These are phyloP conservation scores for Ambrosiella xylebori DNA, from an alignment of 2,329 filamentous ascomycete genomes.

Conservation along the genomic window DNA sequence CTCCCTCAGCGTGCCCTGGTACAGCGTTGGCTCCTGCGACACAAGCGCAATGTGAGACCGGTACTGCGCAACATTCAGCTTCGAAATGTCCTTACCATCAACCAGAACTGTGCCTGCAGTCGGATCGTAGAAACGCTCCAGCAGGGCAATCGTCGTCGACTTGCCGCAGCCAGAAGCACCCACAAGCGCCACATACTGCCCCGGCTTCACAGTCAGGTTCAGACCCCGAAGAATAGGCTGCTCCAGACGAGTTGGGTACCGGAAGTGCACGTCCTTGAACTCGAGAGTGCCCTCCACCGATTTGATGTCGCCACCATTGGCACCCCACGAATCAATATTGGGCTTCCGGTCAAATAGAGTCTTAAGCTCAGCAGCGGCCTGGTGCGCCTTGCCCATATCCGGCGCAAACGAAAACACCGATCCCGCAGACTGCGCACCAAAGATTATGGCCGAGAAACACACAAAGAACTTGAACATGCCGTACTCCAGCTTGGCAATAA, in stretches of 20 bases:
- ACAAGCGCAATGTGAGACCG: constrained; percentile 72
- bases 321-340: constrained; percentile 64
- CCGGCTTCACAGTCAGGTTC: constrained; percentile 54
- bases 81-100: constrained; percentile 67
- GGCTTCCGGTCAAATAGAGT: constrained; percentile 70
- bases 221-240: constrained; percentile 82
- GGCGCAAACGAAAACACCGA: constrained; percentile 79
- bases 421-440: constrained; percentile 81
- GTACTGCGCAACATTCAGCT: constrained; percentile 72
- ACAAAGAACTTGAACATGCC: constrained; percentile 78
- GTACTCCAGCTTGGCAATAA: constrained; percentile 57
- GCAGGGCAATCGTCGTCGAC: constrained; percentile 74
- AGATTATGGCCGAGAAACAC: constrained; percentile 74
- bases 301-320: constrained; percentile 45
- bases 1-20: constrained; percentile 79
- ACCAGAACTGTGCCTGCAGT: constrained; percentile 63
- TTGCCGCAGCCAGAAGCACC: constrained; percentile 93
- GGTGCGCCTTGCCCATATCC: constrained; percentile 83
- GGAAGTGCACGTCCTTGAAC: constrained; percentile 84
- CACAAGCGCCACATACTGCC: constrained; percentile 75
- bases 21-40: constrained; percentile 84
- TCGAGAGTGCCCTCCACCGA: constrained; percentile 62
- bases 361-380: constrained; percentile 67
- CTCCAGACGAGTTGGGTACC: constrained; percentile 79
- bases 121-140: constrained; percentile 91